Percentiles rank a stretch among this genome's conserved stretches.
These are phyloP conservation scores for Arthrobotrys sinensis DNA, from an alignment of 2,329 filamentous ascomycete species.

Conservation along the genomic window DNA sequence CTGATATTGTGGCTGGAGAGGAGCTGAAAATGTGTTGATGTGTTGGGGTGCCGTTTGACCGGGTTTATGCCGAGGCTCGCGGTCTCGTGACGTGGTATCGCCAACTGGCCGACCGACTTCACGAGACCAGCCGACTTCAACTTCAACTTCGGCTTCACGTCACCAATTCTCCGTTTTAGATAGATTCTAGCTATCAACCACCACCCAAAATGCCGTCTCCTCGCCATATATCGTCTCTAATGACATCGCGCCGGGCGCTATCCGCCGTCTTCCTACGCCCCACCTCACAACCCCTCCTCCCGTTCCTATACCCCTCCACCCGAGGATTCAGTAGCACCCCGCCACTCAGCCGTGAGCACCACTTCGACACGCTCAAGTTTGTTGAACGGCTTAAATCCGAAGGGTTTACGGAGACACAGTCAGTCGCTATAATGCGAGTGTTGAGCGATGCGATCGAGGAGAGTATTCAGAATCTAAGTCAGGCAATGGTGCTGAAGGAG, in stretches of 20 bases:
- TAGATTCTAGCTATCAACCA: not conserved
- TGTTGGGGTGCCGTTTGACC: constrained; percentile 28
- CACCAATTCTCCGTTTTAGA: not conserved
- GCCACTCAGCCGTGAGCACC: constrained; percentile 80
- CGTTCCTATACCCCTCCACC: constrained; percentile 38
- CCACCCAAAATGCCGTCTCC: constrained; percentile 24
- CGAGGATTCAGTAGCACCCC: constrained; percentile 78
- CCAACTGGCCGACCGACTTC: constrained; percentile 20
- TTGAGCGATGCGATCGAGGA: constrained; percentile 97
- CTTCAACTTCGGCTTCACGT: constrained; percentile 15
- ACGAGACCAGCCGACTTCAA: not conserved
- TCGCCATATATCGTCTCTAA: constrained; percentile 8
- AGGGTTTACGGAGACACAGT: constrained; percentile 95
- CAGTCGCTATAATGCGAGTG: constrained; percentile 98
- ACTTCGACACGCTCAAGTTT: constrained; percentile 98
- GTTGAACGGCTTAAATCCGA: constrained; percentile 90
- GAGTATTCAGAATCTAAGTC: constrained; percentile 95
- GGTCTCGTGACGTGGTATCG: constrained; percentile 29
- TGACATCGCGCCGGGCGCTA: constrained; percentile 7
- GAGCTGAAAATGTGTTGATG: constrained; percentile 40
- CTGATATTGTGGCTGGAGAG: not conserved
- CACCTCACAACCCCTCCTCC: constrained; percentile 26
- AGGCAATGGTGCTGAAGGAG: constrained; percentile 97
- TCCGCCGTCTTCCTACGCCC: constrained; percentile 33
- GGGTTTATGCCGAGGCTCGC: constrained; percentile 31